These are phyloP conservation scores for Dendrocalamus latiflorus DNA, from an alignment of 202 grass and related monocot species.

Conservation along the genomic window DNA sequence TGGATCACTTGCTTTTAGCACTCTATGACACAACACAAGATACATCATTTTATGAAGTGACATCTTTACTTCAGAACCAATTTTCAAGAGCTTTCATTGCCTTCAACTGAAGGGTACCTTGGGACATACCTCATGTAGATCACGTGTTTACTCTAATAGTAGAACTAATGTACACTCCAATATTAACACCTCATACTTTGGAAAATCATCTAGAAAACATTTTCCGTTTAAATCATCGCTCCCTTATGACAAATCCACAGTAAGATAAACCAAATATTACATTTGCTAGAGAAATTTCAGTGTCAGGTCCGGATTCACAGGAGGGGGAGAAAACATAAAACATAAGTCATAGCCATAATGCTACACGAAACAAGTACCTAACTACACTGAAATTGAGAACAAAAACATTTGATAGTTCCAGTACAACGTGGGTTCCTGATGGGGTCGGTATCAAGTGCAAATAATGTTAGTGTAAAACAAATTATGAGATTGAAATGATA, in stretches of 20 bases:
- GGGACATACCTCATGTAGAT: background rate
- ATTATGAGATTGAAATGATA: background rate
- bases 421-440: too few relatives aligned
- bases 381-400: too few relatives aligned
- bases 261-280: background rate
- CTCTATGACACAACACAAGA: background rate
- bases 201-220: background rate
- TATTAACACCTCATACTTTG: background rate
- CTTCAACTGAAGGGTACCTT: background rate
- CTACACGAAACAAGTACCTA: too few relatives aligned
- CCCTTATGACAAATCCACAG: background rate
- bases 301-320: background rate
- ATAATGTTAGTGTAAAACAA: background rate
- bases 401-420: too few relatives aligned
- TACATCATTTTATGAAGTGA: background rate
- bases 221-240: background rate
- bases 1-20: background rate
- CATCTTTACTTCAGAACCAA: background rate
- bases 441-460: background rate
- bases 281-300: background rate
- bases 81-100: background rate
- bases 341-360: too few relatives aligned
- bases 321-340: too few relatives aligned
- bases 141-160: background rate
- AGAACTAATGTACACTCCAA: background rate